phyloP scores from a whole-genome alignment of 129 eudicot species.

The Lonicera japonica region DNA sequence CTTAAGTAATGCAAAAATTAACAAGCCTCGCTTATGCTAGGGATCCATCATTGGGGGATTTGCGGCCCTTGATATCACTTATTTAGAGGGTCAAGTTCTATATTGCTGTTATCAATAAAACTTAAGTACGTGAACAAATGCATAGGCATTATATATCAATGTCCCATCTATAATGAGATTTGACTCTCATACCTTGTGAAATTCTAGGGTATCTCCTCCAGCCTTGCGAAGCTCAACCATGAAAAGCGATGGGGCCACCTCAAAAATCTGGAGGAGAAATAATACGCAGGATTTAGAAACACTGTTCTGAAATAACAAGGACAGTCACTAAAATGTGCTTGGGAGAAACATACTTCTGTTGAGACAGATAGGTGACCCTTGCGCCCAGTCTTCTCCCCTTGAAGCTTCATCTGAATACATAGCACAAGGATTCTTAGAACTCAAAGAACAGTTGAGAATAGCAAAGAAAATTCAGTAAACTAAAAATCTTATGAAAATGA shows the following conservation, averaged over 20 bases:
- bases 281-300: neutral
- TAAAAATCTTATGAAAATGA: neutral
- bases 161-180: neutral
- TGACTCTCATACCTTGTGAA: constrained; percentile 62
- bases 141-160: neutral
- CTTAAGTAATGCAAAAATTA: no score
- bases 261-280: constrained; percentile 49
- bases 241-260: constrained; percentile 91
- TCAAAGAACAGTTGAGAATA: neutral
- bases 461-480: neutral
- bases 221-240: constrained; percentile 98
- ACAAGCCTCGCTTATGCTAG: no score
- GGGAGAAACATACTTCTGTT: constrained; percentile 60
- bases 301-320: neutral
- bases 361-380: constrained; percentile 91
- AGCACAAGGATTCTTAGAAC: neutral
- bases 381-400: constrained; percentile 92
- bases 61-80: no score
- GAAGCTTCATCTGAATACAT: constrained; percentile 68
- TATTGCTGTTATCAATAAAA: no score
- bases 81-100: no score
- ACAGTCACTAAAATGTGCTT: neutral
- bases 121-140: neutral
- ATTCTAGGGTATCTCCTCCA: constrained; percentile 92
- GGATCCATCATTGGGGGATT: no score